Base-by-base conservation (phyloP, 2,329 filamentous ascomycete genomes). In the Penicillium sp. region DNA sequence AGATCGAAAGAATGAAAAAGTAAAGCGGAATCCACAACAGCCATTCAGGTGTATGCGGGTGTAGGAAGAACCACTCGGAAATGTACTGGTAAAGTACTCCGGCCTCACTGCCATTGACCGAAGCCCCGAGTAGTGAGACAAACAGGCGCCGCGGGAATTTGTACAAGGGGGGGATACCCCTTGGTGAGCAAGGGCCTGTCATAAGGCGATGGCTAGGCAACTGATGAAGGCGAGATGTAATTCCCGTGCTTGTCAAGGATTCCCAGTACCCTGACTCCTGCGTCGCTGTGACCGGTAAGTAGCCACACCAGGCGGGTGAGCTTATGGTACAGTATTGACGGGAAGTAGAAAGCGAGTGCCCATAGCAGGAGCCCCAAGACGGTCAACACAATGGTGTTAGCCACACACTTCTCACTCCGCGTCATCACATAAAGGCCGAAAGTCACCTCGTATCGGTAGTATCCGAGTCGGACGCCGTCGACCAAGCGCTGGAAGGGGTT, bases 381-480 rank as follows among this genome's bases (percentile, higher is more conserved):
- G 9, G 72, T 59, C 1, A 77, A 35, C 23, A 77, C 68, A 46
- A 77, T 73, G 6, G 68, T 64, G 56, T 79, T 78, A 54, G 75
- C 69, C 11, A 74, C 68, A 8, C 73, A 58, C 54, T 77, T 80
- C 60, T 80, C 77, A 45, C 62, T 68, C 1, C 74, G 69, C 0
- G 73, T 77, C 72, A 79, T 71, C 23, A 77, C 68, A 57, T 78
- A 79, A 6, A 75, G 61, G 6, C 73, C 72, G 53, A 75, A 78
- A 3, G 76, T 79, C 45, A 79, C 75, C 60, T 79, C 75, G 57
- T 78, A 79, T 51, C 72, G 75, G 58, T 79, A 78, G 53, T 78
- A 78, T 61, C 71, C 72, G 22, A 79, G 71, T 29, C 70, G 69
- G 50, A 74, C 45, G 33, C 68, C 69, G 57, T 75, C 70, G 27